Evolutionary conservation across 148 eudicot species (phyloP), one percentile per base, ranked within the genome.

Genomic region (Arbutus unedo): DNA sequence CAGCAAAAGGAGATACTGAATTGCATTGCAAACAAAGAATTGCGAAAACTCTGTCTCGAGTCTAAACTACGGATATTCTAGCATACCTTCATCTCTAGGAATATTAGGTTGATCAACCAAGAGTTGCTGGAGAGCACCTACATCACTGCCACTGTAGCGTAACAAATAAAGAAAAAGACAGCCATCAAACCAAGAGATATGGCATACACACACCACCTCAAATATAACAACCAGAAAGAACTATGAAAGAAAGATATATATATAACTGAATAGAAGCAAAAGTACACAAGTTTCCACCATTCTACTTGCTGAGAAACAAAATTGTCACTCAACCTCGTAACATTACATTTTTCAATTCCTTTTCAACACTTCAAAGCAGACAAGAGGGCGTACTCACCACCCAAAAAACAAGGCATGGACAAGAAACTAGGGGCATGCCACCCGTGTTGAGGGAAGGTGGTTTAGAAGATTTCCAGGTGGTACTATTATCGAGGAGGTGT

Each of bases 71-170:
- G 41, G 38, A 56, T 11, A 41, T 38, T 8, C 14, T 78, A 5
- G 38, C 25, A 49, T 86, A 94, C 98, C 95, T 90, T 95, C 96
- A 44, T 95, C 95, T 81, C 64, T 88, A 14, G 91, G 89, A 50
- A 95, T 92, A 84, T 92, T 92, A 49, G 98, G 98, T 86, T 95
- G 91, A 87, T 95, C 98, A 87, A 92, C 89, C 88, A 95, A 85
- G 47, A 95, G 93, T 86, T 91, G 92, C 82, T 85, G 90, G 76
- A 95, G 89, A 47, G 92, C 93, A 81, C 87, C 93, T 89, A 94
- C 76, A 86, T 92, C 93, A 75, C 72, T 82, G 53, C 82, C 87
- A 82, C 96, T 90, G 90, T 83, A 87, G 74, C 53, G 60, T 31
- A 31, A 31, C 38, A 31, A 31, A 64, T 57, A 38, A 70, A 44